Base-by-base conservation (phyloP, 1,284 basidiomycete genomes). In the Austropuccinia psidii region DNA sequence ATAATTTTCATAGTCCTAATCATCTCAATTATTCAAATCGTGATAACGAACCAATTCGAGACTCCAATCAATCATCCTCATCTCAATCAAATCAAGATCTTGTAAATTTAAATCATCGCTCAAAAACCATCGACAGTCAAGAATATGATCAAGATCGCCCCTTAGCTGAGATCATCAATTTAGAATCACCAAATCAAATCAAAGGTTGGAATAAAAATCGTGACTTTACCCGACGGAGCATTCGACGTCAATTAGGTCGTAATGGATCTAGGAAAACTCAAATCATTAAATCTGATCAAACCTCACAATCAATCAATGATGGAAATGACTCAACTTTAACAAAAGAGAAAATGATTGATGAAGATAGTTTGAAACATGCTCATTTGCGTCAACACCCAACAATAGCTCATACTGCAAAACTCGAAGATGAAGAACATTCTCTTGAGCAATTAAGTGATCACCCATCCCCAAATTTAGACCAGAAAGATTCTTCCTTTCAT, bases 201-300 rank as follows among this genome's bases (percentile, higher is more conserved):
- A 64, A 64, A 33, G 61, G 61, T 33, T 60, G 67, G 67, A 70
- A 70, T 35, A 60, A 70, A 29, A 70, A 70, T 60, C 67, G 67
- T 33, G 67, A 70, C 31, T 70, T 70, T 50, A 47, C 67, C 11
- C 15, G 67, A 39, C 39, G 67, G 13, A 58, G 52, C 37, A 70
- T 70, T 24, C 21, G 67, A n/a, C 39, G 67, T 35, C 67, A 70
- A 24, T 33, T 70, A n/a, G 55, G 67, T 4, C 58, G 54, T 27
- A 64, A 64, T 35, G 61, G 61, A 0, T n/a, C n/a, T n/a, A n/a
- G n/a, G n/a, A n/a, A n/a, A n/a, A n/a, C n/a, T n/a, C n/a, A n/a
- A n/a, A n/a, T n/a, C n/a, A n/a, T n/a, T n/a, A n/a, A n/a, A n/a
- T n/a, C n/a, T n/a, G n/a, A n/a, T n/a, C n/a, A n/a, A n/a, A n/a